Evolutionary conservation across 768 basidiomycete genomes (phyloP), one percentile per base, ranked within the genome.

Genomic region (Leucogyrophana mollusca): DNA sequence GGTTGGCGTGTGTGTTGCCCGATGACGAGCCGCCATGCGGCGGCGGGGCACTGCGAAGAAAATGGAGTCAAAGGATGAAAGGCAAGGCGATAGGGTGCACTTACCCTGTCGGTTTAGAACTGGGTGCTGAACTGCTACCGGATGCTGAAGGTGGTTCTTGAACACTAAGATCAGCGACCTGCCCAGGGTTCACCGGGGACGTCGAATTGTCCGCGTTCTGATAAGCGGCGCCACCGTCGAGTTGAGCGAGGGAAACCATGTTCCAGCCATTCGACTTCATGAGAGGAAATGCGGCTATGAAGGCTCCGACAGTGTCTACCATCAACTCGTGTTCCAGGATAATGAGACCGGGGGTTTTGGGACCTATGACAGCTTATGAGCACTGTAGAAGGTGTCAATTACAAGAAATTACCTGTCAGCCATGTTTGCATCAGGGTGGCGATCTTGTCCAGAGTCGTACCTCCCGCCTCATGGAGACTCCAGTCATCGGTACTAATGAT

Each of bases 251-350:
- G 39, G 83, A 83, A 32, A 69, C 67, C 22, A 82, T 70, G 25
- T 76, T 74, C 94, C 94, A 97, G 9, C 83, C 84, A 53, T 83
- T 82, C 4, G 72, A 55, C 51, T 72, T 69, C 64, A 93, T 82
- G 32, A 79, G 49, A 3, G 85, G 82, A 61, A 76, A 90, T 7
- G 77, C 76, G 34, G 69, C 66, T 0, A 85, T 80, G 66, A 94
- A 94, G 3, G 80, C 79, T 30, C 71, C 54, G 17, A 91, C 83
- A 24, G 84, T 71, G 52, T 70, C 61, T 34, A 78, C 67, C 24
- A 73, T 76, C 18, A 85, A 69, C 66, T 96, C 94, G 65, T 97
- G 94, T 62, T 95, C 87, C 48, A 96, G 76, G 45, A 90, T 73
- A 50, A 91, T 73, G 18, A 94, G 76, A 25, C 94, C 94, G 3